Base-by-base conservation (phyloP, 805 yeast species). In the Ogataea degrootiae region DNA sequence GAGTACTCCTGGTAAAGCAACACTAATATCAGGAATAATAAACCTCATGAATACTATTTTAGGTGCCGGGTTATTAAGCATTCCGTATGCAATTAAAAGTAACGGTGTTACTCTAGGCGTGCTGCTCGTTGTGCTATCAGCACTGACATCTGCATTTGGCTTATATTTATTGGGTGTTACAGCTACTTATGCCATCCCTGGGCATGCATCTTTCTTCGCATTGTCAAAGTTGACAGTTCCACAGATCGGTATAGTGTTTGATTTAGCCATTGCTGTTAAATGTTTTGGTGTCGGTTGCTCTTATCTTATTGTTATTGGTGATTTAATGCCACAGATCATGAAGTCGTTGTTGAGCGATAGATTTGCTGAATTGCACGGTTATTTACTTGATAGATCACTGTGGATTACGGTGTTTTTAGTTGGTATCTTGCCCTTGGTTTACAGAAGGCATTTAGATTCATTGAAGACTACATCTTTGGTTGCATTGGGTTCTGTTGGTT, bases 401-500 rank as follows among this genome's bases (percentile, higher is more conserved):
- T 83, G 88, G 84, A 83, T 84, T 43, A 65, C 85, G 2, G 51
- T 76, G 1, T 75, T 83, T 23, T 76, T 84, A 82, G 47, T 74
- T 26, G 46, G 46, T 8, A 72, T 82, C 16, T 67, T 73, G 6
- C 90, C 90, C 0, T 70, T 92, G 43, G 83, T 94, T 12, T 88
- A 83, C 63, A 72, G 86, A 58, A 78, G 83, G 58, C 81, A 80
- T 57, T 73, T 91, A 51, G 95, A 87, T 61, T 87, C 96, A 9
- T 75, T 91, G 60, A 85, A 87, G 60, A 86, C 87, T 58, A 88
- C 97, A 1, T 87, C 96, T 2, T 69, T 90, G 63, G 71, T 91
- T 35, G 97, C 96, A 1, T 71, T 91, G 21, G 74, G 81, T 6
- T 84, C 97, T 1, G 95, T 90, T 14, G 85, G 77, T 0, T 91